Base-by-base conservation (phyloP, 345 rosid species). In the Pistacia integerrima region DNA sequence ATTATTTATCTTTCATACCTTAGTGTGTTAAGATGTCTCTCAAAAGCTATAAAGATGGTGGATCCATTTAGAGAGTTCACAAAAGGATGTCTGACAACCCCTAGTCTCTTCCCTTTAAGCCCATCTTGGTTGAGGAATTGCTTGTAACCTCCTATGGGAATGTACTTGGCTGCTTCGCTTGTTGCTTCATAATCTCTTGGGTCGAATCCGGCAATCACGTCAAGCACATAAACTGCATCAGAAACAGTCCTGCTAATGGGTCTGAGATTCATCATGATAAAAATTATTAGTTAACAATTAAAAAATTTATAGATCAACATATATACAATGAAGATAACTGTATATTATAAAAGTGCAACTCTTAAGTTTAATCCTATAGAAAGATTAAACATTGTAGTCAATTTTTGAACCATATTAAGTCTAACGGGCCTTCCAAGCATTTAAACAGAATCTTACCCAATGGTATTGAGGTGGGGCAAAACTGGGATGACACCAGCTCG, bases 141-240 rank as follows among this genome's bases (percentile, higher is more conserved):
- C 48, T 57, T 81, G 63, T 81, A 86, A 17, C 88, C 87, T 51
- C 82, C 87, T 16, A 70, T 18, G 33, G 93, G 93, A 48, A 86
- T 90, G 83, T 73, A 81, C 64, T 78, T 48, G 0, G 89, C 76
- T 0, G 97, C 94, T 3, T 62, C 25, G 44, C 49, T 76, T 0
- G 92, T 91, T 51, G 89, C 93, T 58, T 79, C 64, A 20, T 77
- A 77, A 61, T 89, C 94, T 11, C 78, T 79, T 2, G 67, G 60
- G 84, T 91, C 93, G 35, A 79, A 78, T 55, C 91, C 91, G 11
- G 62, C 90, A 22, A 91, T 88, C 78, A 86, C 91, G 73, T 91
- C 95, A 55, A 89, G 90, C 36, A 89, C 84, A 65, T 84, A 79
- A 62, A 89, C 90, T 28, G 95, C 89, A 77, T 89, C 93, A 3